Conservation (phyloP, 1,284 basidiomycete genomes). For the Ganoderma multipileum region DNA sequence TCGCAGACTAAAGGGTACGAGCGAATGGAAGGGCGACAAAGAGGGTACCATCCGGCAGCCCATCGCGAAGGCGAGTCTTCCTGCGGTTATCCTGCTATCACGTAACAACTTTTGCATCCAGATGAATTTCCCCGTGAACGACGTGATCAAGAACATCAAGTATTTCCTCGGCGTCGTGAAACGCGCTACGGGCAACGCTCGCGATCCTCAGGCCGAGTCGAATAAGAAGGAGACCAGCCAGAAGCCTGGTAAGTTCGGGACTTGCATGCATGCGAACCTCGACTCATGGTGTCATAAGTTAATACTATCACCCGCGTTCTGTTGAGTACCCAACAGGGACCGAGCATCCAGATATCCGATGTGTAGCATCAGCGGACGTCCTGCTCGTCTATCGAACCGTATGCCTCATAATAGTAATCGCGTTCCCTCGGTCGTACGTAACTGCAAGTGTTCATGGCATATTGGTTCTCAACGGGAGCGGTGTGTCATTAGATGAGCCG, state of each 20-base stretch:
- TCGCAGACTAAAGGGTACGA: constrained; percentile 79
- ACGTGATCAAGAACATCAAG: constrained; percentile 82
- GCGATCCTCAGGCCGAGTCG: constrained; percentile 43
- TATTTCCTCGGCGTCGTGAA: constrained; percentile 84
- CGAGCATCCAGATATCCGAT: constrained; percentile 80
- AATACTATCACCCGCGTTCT: constrained; percentile 78
- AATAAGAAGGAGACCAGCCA: constrained; percentile 42
- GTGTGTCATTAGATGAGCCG: constrained; percentile 14
- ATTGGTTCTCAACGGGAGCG: not conserved
- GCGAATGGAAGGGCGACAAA: constrained; percentile 95
- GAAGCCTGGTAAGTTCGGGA: constrained; percentile 46
- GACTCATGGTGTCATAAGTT: constrained; percentile 49
- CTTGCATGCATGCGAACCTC: constrained; percentile 4
- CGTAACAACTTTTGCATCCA: constrained; percentile 39
- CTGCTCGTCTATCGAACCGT: constrained; percentile 23
- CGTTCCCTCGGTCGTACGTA: not conserved
- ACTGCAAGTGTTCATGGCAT: not conserved
- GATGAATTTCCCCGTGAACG: constrained; percentile 78
- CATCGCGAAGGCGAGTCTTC: constrained; percentile 64
- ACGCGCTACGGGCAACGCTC: constrained; percentile 72
- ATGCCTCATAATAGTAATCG: constrained; percentile 11
- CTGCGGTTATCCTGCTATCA: not conserved
- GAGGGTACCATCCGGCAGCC: constrained; percentile 85
- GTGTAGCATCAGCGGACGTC: constrained; percentile 30
- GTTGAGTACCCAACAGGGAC: constrained; percentile 87